A percentile compares a stretch with the other conserved stretches of the same genome.
Conservation (phyloP, 495 filamentous ascomycete species). For the Penicillium argentinense region DNA sequence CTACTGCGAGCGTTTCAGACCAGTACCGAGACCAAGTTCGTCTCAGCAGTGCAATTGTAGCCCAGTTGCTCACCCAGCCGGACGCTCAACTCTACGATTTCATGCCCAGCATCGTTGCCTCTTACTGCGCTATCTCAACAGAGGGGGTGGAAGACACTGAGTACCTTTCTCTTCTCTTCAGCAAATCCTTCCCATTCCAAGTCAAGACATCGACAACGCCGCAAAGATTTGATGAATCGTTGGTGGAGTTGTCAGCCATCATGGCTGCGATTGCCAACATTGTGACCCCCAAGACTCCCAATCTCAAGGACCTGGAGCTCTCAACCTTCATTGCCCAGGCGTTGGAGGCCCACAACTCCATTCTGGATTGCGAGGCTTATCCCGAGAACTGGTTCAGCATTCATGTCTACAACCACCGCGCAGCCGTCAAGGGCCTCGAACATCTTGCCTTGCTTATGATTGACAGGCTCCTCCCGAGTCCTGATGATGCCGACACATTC, state of each 20-base stretch:
- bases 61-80: slow-evolving; percentile 74
- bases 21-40: slow-evolving; percentile 94
- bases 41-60: slow-evolving; percentile 85
- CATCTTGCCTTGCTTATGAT: slow-evolving; percentile 75
- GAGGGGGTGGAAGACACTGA: slow-evolving; percentile 63
- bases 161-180: slow-evolving; percentile 82
- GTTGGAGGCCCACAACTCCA: slow-evolving; percentile 78
- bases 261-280: slow-evolving; percentile 77
- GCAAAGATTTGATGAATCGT: slow-evolving; percentile 77
- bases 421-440: slow-evolving; percentile 84
- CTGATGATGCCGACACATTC: slow-evolving; percentile 90
- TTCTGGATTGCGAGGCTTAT: slow-evolving; percentile 87
- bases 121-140: slow-evolving; percentile 74
- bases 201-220: slow-evolving; percentile 61
- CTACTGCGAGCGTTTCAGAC: slow-evolving; percentile 65
- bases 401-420: slow-evolving; percentile 93
- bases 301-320: slow-evolving; percentile 73
- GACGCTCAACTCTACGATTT: slow-evolving; percentile 82
- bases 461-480: slow-evolving; percentile 75
- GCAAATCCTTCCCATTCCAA: slow-evolving; percentile 87
- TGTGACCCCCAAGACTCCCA: slow-evolving; percentile 47
- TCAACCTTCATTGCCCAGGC: slow-evolving; percentile 70
- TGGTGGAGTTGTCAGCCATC: slow-evolving; percentile 86
- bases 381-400: slow-evolving; percentile 87
- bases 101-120: slow-evolving; percentile 86